Evolutionary conservation across 805 yeast genomes (phyloP).

Genomic region (Wickerhamomyces rabaulensis): DNA sequence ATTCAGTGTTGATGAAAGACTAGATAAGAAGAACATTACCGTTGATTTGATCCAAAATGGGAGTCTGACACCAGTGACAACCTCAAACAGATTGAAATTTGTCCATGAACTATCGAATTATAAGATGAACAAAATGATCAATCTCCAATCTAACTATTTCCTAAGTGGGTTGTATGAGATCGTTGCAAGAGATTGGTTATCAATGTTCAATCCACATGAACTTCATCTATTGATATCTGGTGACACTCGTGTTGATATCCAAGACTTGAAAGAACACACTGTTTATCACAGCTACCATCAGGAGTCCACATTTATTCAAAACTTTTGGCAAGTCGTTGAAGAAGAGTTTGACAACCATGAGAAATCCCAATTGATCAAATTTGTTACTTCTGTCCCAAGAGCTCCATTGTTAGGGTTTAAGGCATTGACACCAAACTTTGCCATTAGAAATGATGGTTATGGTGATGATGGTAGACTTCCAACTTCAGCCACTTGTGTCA

Average conservation of each 20-base stretch:
- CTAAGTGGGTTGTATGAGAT: slow-evolving; percentile 66
- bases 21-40: slow-evolving; percentile 28
- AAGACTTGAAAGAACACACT: slow-evolving; percentile 60
- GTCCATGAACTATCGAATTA: slow-evolving; percentile 74
- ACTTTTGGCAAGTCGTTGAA: slow-evolving; percentile 71
- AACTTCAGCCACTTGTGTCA: slow-evolving; percentile 91
- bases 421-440: slow-evolving; percentile 70
- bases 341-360: slow-evolving; percentile 60
- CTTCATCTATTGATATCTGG: slow-evolving; percentile 80
- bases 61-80: slow-evolving; percentile 46
- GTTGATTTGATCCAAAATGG: slow-evolving; percentile 66
- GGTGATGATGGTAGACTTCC: slow-evolving; percentile 50
- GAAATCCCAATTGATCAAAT: slow-evolving; percentile 63
- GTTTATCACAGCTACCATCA: slow-evolving; percentile 60
- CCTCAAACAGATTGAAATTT: slow-evolving; percentile 61
- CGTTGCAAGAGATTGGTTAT: slow-evolving; percentile 70
- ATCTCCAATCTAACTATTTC: slow-evolving; percentile 56
- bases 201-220: slow-evolving; percentile 80
- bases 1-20: slow-evolving; percentile 55
- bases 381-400: slow-evolving; percentile 87
- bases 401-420: slow-evolving; percentile 89
- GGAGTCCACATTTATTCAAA: slow-evolving; percentile 50
- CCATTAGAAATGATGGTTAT: slow-evolving; percentile 63
- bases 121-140: slow-evolving; percentile 60
- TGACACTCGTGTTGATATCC: slow-evolving; percentile 58